Conservation (phyloP, 176 grass and related monocot species). For the Carex cristatella region DNA sequence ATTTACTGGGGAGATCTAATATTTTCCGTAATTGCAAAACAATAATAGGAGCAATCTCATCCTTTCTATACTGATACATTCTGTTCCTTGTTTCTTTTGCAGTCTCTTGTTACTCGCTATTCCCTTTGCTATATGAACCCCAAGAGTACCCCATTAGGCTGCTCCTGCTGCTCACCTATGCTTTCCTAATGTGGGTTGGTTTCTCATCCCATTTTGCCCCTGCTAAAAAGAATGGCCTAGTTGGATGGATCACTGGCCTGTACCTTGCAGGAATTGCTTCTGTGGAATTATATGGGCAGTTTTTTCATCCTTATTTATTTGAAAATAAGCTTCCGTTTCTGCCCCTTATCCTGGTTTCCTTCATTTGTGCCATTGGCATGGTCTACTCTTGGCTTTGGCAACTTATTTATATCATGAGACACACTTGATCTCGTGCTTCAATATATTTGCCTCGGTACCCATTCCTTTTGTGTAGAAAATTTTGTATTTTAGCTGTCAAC, state of each 20-base stretch:
- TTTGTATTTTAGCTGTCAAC: background rate
- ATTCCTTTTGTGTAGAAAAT: conserved; percentile 2
- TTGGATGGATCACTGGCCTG: conserved; percentile 45
- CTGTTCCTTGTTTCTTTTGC: conserved; percentile 28
- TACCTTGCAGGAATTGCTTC: conserved; percentile 49
- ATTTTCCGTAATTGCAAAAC: background rate
- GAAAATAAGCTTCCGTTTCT: conserved; percentile 66
- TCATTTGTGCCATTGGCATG: conserved; percentile 65
- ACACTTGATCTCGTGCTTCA: conserved; percentile 36
- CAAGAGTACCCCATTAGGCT: conserved; percentile 80
- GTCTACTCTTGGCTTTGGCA: conserved; percentile 94
- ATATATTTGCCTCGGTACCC: background rate
- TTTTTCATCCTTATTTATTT: conserved; percentile 60
- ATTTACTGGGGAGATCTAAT: background rate
- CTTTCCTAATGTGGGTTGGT: conserved; percentile 60
- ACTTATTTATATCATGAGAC: conserved; percentile 43
- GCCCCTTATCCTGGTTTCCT: conserved; percentile 69
- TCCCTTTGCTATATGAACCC: conserved; percentile 69
- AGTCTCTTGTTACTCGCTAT: conserved; percentile 86
- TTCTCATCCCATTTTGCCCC: conserved; percentile 51
- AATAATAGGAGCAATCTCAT: background rate
- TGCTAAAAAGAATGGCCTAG: conserved; percentile 29
- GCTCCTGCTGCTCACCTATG: conserved; percentile 50
- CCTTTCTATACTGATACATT: background rate
- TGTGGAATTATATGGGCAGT: conserved; percentile 60